phyloP scores from a whole-genome alignment of 495 filamentous ascomycete species.

The Trichocladium uniseriatum region DNA sequence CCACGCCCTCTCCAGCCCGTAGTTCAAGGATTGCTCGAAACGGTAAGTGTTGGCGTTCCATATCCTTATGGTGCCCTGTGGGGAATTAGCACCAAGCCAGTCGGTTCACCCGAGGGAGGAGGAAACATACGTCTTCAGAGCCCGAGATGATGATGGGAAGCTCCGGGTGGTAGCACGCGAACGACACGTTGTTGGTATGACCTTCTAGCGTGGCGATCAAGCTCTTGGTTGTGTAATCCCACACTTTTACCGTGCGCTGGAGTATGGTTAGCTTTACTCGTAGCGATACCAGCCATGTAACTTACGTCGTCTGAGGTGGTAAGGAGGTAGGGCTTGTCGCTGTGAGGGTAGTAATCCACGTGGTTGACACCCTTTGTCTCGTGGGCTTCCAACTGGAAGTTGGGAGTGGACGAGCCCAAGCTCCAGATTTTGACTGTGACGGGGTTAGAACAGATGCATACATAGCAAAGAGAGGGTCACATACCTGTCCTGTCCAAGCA shows the following conservation, averaged over 20 bases:
- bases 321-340: conserved; percentile 93
- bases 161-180: conserved; percentile 96
- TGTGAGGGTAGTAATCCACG: conserved; percentile 93
- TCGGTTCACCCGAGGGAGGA: neutral
- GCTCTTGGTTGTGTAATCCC: conserved; percentile 98
- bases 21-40: conserved; percentile 89
- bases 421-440: conserved; percentile 87
- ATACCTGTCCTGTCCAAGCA: conserved; percentile 93
- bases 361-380: conserved; percentile 98
- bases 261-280: neutral
- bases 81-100: neutral
- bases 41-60: conserved; percentile 98
- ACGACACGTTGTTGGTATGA: conserved; percentile 97
- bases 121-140: conserved; percentile 61
- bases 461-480: conserved; percentile 30
- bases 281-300: neutral
- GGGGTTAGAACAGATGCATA: neutral
- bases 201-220: conserved; percentile 94
- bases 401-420: conserved; percentile 78
- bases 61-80: conserved; percentile 78
- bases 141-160: conserved; percentile 97
- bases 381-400: conserved; percentile 93
- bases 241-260: conserved; percentile 80
- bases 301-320: conserved; percentile 81
- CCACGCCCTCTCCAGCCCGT: conserved; percentile 93